phyloP scores from a whole-genome alignment of 2,329 filamentous ascomycete genomes.

The Corniculantispora saksenae region DNA sequence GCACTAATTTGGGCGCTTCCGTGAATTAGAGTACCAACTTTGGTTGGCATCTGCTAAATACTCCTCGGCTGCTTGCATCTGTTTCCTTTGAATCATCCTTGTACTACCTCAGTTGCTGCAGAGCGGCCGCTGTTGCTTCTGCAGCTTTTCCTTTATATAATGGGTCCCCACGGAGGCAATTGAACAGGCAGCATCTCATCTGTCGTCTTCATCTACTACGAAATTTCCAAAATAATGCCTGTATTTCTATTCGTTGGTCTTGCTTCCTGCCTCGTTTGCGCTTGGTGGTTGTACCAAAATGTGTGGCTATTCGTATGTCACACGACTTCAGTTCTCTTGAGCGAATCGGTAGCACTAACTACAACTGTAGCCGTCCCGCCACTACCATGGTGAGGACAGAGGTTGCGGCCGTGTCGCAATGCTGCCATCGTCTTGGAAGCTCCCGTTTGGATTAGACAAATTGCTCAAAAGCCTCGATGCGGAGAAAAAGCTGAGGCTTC shows the following conservation, averaged over 20 bases:
- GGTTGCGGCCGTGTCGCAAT: conserved; percentile 15
- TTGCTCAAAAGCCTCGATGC: conserved; percentile 6
- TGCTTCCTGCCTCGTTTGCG: not conserved
- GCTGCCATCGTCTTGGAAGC: conserved; percentile 9
- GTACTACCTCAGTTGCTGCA: no score
- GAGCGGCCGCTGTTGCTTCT: no score
- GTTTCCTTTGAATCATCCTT: no score
- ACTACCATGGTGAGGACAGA: conserved; percentile 9
- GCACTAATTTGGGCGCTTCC: no score
- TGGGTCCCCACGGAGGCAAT: no score
- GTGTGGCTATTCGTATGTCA: conserved; percentile 7
- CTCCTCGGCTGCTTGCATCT: no score
- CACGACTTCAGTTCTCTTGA: not conserved
- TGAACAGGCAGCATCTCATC: no score
- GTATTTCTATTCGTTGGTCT: not conserved
- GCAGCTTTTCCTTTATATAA: no score
- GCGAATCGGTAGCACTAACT: not conserved
- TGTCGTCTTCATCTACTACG: not conserved
- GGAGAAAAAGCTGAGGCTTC: not conserved
- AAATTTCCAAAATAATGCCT: not conserved
- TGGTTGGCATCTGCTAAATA: no score
- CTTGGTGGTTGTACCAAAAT: conserved; percentile 13
- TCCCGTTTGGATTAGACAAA: conserved; percentile 16
- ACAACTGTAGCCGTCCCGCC: conserved; percentile 2
- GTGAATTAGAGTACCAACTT: no score